These are phyloP conservation scores for Syncephalis fuscata DNA, from an alignment of 371 early-diverging fungal genomes.

Conservation along the genomic window DNA sequence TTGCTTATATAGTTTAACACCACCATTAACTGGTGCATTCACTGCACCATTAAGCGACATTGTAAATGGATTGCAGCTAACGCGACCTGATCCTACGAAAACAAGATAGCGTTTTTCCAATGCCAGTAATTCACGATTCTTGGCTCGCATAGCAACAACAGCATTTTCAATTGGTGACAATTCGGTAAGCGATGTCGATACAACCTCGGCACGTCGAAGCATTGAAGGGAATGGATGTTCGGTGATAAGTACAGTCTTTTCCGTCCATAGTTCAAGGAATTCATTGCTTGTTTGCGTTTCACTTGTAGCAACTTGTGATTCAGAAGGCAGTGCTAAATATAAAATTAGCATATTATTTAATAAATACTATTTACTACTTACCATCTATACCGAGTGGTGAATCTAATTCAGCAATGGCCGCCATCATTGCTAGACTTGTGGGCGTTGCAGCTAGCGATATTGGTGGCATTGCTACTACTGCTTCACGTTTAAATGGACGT, in stretches of 20 bases:
- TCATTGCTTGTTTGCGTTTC: conserved; percentile 24
- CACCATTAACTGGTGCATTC: conserved; percentile 78
- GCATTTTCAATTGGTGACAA: conserved; percentile 70
- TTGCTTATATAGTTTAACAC: conserved; percentile 52
- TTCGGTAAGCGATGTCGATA: conserved; percentile 23
- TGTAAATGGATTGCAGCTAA: conserved; percentile 54
- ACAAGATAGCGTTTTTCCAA: conserved; percentile 33
- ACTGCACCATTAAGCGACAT: conserved; percentile 73
- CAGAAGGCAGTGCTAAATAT: too few species aligned
- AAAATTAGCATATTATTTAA: too few species aligned
- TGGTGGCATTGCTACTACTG: too few species aligned
- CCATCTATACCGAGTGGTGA: too few species aligned
- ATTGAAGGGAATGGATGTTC: conserved; percentile 55
- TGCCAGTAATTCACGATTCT: conserved; percentile 37
- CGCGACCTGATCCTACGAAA: conserved; percentile 9
- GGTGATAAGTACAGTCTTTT: conserved; percentile 43
- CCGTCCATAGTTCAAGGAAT: conserved; percentile 61
- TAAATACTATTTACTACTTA: too few species aligned
- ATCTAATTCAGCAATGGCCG: too few species aligned
- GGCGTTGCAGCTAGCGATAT: too few species aligned
- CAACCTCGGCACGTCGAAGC: conserved; percentile 36
- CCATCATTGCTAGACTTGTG: too few species aligned
- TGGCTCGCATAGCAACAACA: conserved; percentile 44
- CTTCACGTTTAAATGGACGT: conserved; percentile 20
- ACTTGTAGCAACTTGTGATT: too few species aligned